Evolutionary conservation across 2,329 filamentous ascomycete genomes (phyloP).

Genomic region (Samsoniella hepiali): DNA sequence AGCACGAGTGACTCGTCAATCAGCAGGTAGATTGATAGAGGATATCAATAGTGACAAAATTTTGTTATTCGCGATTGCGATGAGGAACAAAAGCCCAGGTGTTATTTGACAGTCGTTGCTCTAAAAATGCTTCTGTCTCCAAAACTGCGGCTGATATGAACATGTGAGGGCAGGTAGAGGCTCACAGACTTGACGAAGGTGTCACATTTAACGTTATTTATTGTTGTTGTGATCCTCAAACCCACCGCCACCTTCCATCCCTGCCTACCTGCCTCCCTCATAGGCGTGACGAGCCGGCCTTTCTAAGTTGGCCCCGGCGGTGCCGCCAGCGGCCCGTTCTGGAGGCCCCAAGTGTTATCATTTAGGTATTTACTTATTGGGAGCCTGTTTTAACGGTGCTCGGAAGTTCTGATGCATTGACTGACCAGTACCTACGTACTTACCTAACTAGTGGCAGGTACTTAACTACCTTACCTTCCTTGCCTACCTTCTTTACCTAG

Average conservation of each 20-base stretch:
- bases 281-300: not conserved
- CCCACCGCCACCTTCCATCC: not conserved
- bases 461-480: no score
- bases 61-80: no score
- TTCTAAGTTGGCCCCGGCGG: not conserved
- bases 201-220: not conserved
- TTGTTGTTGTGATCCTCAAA: not conserved
- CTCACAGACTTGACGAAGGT: not conserved
- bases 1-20: not conserved
- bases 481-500: no score
- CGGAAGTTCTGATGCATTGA: not conserved
- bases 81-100: no score
- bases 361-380: not conserved
- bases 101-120: no score
- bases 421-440: not conserved
- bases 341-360: not conserved
- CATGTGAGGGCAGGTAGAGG: no score
- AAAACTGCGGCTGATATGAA: no score
- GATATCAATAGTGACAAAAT: no score
- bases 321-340: slow-evolving; percentile 2
- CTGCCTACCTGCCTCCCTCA: not conserved
- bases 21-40: no score
- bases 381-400: not conserved
- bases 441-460: not conserved
- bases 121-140: no score